These are phyloP conservation scores for Populus pruinosa DNA, from an alignment of 345 rosid species.

Conservation along the genomic window DNA sequence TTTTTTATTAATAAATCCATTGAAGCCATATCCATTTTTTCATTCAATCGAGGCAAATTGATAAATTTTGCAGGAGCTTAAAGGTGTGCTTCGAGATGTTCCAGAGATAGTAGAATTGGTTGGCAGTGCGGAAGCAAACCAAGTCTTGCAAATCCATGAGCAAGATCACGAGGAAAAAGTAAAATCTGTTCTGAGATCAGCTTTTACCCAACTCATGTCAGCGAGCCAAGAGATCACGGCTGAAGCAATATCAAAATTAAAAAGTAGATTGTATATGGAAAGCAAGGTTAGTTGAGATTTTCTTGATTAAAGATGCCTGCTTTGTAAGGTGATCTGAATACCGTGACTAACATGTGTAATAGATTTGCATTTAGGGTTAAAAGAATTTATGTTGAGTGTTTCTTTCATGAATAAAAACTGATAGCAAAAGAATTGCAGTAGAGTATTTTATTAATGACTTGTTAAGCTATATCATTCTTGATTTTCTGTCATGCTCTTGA, in stretches of 20 bases:
- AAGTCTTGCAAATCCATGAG: conserved; percentile 42
- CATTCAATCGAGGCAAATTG: conserved; percentile 1
- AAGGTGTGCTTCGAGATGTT: conserved; percentile 58
- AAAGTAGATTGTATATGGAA: conserved; percentile 55
- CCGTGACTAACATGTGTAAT: background rate
- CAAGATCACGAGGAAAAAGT: conserved; percentile 49
- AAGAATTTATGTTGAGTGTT: background rate
- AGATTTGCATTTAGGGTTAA: background rate
- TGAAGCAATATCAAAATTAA: conserved; percentile 53
- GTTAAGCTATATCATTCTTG: background rate
- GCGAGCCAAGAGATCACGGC: conserved; percentile 65
- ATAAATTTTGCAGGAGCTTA: conserved; percentile 66
- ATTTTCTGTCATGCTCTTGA: conserved; percentile 4
- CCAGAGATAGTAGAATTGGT: conserved; percentile 86
- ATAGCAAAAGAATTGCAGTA: background rate
- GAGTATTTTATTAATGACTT: background rate
- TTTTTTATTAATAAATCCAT: background rate
- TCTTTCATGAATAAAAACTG: background rate
- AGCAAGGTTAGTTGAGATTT: conserved; percentile 46
- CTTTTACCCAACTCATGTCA: conserved; percentile 82
- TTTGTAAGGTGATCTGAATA: background rate
- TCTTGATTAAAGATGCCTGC: background rate
- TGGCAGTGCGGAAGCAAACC: conserved; percentile 53
- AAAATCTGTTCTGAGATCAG: conserved; percentile 57
- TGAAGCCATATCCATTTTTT: background rate